phyloP scores from a whole-genome alignment of 2,329 filamentous ascomycete species.

The Calonectria crousiana region DNA sequence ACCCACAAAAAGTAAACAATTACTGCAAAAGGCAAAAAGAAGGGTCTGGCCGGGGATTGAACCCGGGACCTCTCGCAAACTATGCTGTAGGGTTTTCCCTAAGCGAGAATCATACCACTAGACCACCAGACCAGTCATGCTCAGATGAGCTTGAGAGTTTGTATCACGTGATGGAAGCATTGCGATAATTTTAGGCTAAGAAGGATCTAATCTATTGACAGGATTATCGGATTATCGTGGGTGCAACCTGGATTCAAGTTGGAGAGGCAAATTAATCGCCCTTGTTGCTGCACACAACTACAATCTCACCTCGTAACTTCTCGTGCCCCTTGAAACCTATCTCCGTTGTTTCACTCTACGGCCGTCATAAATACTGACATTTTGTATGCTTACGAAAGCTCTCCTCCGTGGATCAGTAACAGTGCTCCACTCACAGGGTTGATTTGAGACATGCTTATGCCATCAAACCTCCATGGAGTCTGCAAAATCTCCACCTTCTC shows the following conservation, averaged over 20 bases:
- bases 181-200: not conserved
- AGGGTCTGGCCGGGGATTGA: conserved; percentile 61
- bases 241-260: too few species aligned
- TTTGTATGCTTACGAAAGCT: not conserved
- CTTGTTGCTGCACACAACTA: too few species aligned
- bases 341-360: too few species aligned
- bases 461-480: not conserved
- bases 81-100: conserved; percentile 61
- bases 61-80: conserved; percentile 60
- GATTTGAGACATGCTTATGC: not conserved
- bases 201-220: too few species aligned
- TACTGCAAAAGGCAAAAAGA: conserved; percentile 31
- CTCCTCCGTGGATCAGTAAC: not conserved
- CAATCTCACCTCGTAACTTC: too few species aligned
- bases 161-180: not conserved
- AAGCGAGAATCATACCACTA: conserved; percentile 81
- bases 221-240: too few species aligned
- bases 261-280: too few species aligned
- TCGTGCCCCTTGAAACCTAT: too few species aligned
- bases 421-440: not conserved
- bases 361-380: not conserved
- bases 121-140: conserved; percentile 62
- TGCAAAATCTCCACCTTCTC: not conserved
- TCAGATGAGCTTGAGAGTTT: not conserved
- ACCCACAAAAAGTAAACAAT: too few species aligned